Base-by-base conservation (phyloP, 2,329 filamentous ascomycete genomes). In the Ampelomyces quisqualis region DNA sequence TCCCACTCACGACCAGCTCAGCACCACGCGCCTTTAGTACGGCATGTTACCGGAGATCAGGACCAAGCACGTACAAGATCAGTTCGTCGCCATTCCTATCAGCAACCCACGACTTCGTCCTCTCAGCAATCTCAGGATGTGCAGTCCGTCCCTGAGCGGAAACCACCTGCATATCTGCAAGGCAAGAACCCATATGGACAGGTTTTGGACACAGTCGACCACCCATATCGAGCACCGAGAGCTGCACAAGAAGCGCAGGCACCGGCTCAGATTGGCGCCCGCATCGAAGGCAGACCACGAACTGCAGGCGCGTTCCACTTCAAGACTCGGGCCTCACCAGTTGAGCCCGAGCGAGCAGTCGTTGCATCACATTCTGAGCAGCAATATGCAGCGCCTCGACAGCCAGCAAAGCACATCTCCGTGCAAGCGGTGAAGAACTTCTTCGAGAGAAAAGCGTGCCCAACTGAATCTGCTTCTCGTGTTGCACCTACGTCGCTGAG, bases 121-220 rank as follows among this genome's bases (percentile, higher is more conserved):
- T 38, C 38, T 5, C 30, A 41, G 24, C 43, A 42, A 17, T 23
- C 49, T 7, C 24, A 7, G 27, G 44, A 52, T 15, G 1, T 34
- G 29, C 43, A 47, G 24, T 24, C 32, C 13, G 23, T 36, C 32
- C 8, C 45, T 31, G 46, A 42, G 33, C 47, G 35, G n/a, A 61
- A 54, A 37, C 47, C 51, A 21, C 60, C 60, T 18, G 52, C 51
- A 6, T 65, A 65, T 36, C 51, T 65, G 10, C 51, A 51, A 31
- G 57, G 57, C 13, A 67, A 60, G 42, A 65, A 65, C 20, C 58
- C 62, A 6, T 64, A 65, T 44, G 63, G 60, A 24, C 51, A 52
- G 23, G 53, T 67, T 15, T 34, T 66, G 27, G 53, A 62, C 14
- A 47, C 38, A 20, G 38, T 49, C 34, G 48, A 58, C 7, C 53